Base-by-base conservation (phyloP, 345 rosid genomes). In the Ceriops zippeliana region DNA sequence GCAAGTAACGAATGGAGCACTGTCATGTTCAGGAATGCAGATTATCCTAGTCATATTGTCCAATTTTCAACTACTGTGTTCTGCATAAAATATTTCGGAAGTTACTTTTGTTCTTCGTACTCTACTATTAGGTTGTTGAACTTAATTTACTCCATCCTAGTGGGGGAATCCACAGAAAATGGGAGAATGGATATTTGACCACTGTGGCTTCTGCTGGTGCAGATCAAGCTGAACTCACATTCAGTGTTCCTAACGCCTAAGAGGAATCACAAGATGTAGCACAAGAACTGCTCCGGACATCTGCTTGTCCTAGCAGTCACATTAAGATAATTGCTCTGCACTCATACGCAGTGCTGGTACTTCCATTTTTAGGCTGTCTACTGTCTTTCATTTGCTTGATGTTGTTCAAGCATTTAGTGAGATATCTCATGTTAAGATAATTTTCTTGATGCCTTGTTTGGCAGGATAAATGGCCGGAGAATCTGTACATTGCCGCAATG, bases 401-500 rank as follows among this genome's bases (percentile, higher is more conserved):
- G 32, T 31, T 31, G 32, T 31, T 31, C 32, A 31, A 5, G 32
- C 32, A 5, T 31, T 31, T 31, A 31, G 32, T 31, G 32, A 31
- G 32, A 31, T 31, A 31, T 31, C 32, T 31, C 32, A 31, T 31
- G 32, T 31, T 31, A 31, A 31, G 32, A 11, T 52, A 37, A 70
- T 67, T 42, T 63, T 63, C 17, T 47, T 9, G 7, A 31, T 52
- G 32, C 4, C 51, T 17, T 66, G 2, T 61, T 17, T 64, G 69
- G 60, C 74, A 79, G 79, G 79, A 75, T 38, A 79, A 79, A 57
- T 79, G 83, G 83, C 60, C 83, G 60, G 75, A 72, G 49, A 79
- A 79, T 54, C 66, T 79, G 52, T 79, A 75, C 58, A 79, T 79
- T 72, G 64, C 77, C 69, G 79, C 72, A 72, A 72, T 49, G 83